These are phyloP conservation scores for Monsonia emarginata DNA, from an alignment of 441 rosid species.

Conservation along the genomic window DNA sequence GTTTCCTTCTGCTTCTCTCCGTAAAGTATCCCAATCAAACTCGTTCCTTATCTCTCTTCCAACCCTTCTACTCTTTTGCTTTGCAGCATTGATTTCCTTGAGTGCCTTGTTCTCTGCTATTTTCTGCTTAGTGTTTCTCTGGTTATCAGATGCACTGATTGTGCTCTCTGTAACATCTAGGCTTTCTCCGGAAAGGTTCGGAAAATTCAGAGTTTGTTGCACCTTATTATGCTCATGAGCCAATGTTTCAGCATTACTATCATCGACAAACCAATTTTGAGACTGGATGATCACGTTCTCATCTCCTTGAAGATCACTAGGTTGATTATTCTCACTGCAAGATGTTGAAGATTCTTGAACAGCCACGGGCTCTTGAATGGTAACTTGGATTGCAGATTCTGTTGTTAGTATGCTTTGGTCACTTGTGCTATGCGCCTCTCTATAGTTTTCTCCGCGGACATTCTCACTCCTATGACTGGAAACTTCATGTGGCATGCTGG, in stretches of 20 bases:
- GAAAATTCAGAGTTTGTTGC: constrained; percentile 15
- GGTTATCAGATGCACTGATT: constrained; percentile 20
- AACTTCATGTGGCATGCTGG: constrained; percentile 26
- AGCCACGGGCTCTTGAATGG: constrained; percentile 17
- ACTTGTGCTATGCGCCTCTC: constrained; percentile 16
- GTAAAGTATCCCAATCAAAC: constrained; percentile 72
- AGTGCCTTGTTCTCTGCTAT: constrained; percentile 27
- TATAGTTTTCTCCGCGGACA: constrained; percentile 23
- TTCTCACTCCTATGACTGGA: constrained; percentile 20
- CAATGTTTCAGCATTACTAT: constrained; percentile 18
- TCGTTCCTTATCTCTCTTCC: constrained; percentile 35
- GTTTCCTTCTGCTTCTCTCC: constrained; percentile 41
- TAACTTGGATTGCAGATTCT: constrained; percentile 23
- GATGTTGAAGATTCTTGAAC: constrained; percentile 24
- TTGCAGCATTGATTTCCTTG: constrained; percentile 23
- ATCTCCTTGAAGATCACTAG: constrained; percentile 24
- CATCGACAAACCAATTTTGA: constrained; percentile 23
- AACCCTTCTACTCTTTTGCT: constrained; percentile 42
- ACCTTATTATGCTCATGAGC: constrained; percentile 23
- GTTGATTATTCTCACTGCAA: constrained; percentile 24
- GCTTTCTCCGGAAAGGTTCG: constrained; percentile 24
- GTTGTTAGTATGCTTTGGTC: constrained; percentile 22
- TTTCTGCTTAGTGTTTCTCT: constrained; percentile 23
- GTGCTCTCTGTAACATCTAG: constrained; percentile 35
- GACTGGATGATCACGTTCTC: constrained; percentile 20